Evolutionary conservation across 768 basidiomycete species (phyloP), one percentile per base, ranked within the genome.

Genomic region (Lepiota venenata): DNA sequence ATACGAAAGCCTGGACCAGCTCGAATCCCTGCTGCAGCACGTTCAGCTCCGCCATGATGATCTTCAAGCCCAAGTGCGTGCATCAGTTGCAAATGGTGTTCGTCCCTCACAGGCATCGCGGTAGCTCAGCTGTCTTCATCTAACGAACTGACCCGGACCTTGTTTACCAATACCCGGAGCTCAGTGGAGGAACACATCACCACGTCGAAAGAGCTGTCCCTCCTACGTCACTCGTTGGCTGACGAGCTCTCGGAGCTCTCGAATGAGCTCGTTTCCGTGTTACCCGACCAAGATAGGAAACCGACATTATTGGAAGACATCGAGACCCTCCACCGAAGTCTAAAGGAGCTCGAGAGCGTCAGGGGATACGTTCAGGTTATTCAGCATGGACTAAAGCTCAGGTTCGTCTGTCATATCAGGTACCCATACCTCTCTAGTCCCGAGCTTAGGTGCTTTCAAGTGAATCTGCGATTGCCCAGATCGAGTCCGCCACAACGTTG

Each of bases 281-380:
- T 81, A 25, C 72, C 74, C 10, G 77, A 75, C 12, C 75, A 72
- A 41, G 74, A 77, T 9, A 70, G 66, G n/a, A 60, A 69, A 40
- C 74, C 85, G 3, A 91, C 87, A 0, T 70, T 98, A 4, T 74
- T 96, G 9, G 88, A 93, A 66, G 87, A 91, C 42, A 75, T 98
- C 56, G 91, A 96, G 64, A 80, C 76, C 0, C 69, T 95, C 58
- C 91, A 95, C 63, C 75, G 84, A 43, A 83, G 81, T 62, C 63
- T 96, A 61, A 85, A 83, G 65, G 87, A 93, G 63, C 75, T 97
- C 37, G 78, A 90, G 61, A 81, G 80, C 56, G 83, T 93, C 18
- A 83, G 83, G 61, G 76, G 78, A 21, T 97, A 96, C 69, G 84
- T 90, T 9, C 81, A 82, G 47, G 74, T 93, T 12, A 73, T 94